These are phyloP conservation scores for Backusella westeae DNA, from an alignment of 192 early-diverging fungal species.

Conservation along the genomic window DNA sequence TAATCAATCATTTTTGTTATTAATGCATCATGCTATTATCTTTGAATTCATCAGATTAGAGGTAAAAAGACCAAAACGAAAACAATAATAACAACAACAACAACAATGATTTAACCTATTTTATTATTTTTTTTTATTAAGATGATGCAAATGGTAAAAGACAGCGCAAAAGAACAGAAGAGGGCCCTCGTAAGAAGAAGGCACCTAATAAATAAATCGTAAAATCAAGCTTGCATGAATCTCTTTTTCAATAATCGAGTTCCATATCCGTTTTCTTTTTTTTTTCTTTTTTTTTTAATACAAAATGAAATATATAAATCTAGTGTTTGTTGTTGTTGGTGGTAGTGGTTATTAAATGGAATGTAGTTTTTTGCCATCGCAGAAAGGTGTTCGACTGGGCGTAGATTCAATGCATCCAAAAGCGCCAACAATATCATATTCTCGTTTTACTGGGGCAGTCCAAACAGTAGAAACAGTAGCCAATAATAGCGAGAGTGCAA, in stretches of 20 bases:
- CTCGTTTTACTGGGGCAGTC: background rate
- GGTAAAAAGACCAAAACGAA: background rate
- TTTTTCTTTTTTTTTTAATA: background rate
- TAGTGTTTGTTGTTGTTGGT: background rate
- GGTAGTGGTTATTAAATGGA: background rate
- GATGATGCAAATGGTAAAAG: slow-evolving; percentile 21
- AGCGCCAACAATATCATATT: background rate
- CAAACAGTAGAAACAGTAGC: background rate
- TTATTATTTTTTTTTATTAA: background rate
- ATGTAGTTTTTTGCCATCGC: background rate
- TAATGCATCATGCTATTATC: background rate
- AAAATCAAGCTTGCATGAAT: no score
- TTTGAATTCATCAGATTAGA: background rate
- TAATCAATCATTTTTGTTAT: background rate
- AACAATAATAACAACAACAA: background rate
- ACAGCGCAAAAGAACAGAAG: slow-evolving; percentile 25
- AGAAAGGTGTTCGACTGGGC: background rate
- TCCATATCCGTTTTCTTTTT: background rate
- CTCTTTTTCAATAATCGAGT: background rate
- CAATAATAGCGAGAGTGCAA: background rate
- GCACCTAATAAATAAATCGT: background rate
- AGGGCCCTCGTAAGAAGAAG: slow-evolving; percentile 16
- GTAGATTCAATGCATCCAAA: slow-evolving; percentile 4
- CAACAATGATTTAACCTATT: background rate
- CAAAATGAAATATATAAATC: background rate